phyloP scores from a whole-genome alignment of 148 eudicot genomes.

The Rhododendron simsii region DNA sequence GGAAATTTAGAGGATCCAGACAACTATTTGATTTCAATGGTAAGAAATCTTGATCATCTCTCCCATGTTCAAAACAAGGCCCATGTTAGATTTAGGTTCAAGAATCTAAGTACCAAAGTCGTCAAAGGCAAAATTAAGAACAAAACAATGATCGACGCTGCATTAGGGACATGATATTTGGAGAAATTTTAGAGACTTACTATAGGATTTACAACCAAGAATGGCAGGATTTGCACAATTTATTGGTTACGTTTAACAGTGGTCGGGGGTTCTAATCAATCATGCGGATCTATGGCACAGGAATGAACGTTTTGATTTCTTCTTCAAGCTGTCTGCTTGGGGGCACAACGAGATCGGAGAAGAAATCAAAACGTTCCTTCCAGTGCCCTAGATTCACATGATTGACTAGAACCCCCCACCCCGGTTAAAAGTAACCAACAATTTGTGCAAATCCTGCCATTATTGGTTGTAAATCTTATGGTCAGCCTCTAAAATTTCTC shows the following conservation, averaged over 20 bases:
- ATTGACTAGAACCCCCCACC: not conserved
- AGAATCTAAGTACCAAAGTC: no score
- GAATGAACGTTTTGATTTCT: not conserved
- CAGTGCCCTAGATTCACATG: not conserved
- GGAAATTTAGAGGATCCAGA: not conserved
- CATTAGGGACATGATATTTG: not conserved
- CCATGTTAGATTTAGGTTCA: no score
- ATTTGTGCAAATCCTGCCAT: not conserved
- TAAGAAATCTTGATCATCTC: not conserved
- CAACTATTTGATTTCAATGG: not conserved
- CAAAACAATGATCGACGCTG: not conserved
- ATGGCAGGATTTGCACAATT: not conserved
- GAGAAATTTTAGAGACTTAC: not conserved
- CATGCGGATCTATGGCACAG: not conserved
- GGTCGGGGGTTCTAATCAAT: not conserved
- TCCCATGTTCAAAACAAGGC: not conserved
- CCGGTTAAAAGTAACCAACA: not conserved
- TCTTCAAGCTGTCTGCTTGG: not conserved
- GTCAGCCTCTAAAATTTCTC: no score
- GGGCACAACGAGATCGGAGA: not conserved
- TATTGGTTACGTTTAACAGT: no score
- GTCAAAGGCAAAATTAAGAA: not conserved
- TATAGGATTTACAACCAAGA: not conserved
- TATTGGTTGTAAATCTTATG: not conserved
- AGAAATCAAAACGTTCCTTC: not conserved